phyloP scores from a whole-genome alignment of 768 basidiomycete species.

The Lentinula lateritia region DNA sequence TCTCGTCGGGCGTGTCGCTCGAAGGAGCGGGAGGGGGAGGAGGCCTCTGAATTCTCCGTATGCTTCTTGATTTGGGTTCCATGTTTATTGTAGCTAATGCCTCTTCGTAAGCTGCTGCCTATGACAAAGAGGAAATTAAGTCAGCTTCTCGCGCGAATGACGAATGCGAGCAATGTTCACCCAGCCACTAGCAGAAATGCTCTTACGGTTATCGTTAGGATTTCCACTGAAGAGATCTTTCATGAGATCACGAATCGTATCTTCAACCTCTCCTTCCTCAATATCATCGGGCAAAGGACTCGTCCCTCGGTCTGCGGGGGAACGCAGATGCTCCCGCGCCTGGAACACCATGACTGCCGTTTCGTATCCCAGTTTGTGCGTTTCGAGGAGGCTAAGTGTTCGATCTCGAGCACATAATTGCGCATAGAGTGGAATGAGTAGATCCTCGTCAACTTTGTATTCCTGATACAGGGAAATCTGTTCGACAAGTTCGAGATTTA shows the following conservation, averaged over 20 bases:
- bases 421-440: constrained; percentile 39
- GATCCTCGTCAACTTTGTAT: constrained; percentile 27
- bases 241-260: constrained; percentile 7
- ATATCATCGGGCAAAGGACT: constrained; percentile 9
- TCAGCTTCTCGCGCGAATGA: constrained; percentile 3
- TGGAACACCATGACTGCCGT: constrained; percentile 30
- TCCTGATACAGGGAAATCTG: constrained; percentile 46
- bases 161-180: constrained; percentile 6
- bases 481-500: constrained; percentile 38
- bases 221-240: constrained; percentile 4
- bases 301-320: constrained; percentile 10
- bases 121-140: background rate
- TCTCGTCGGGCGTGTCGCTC: background rate
- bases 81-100: constrained; percentile 2
- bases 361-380: constrained; percentile 33
- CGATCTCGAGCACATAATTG: constrained; percentile 31
- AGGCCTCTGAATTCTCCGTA: constrained; percentile 1
- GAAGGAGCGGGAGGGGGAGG: constrained; percentile 1
- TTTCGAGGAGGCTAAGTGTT: constrained; percentile 40
- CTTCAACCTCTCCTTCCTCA: constrained; percentile 5
- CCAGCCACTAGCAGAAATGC: constrained; percentile 7
- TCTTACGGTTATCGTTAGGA: constrained; percentile 6
- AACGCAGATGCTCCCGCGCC: constrained; percentile 29
- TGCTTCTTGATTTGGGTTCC: constrained; percentile 3
- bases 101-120: constrained; percentile 7